phyloP scores from a whole-genome alignment of 257 asterid species.

The Solanum lycopersicoides region DNA sequence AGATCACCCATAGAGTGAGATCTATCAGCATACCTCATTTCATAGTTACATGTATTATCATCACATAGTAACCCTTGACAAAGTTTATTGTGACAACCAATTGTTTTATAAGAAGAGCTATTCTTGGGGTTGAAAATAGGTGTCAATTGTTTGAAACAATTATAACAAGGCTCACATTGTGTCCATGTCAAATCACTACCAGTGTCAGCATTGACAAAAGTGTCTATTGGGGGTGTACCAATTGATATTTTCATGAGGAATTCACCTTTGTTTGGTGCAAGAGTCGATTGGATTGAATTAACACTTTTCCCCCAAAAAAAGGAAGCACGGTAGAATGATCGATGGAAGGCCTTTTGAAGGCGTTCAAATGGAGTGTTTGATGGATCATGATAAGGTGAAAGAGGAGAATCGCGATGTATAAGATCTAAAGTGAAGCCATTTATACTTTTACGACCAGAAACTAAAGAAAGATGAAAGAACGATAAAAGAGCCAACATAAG shows the following conservation, averaged over 20 bases:
- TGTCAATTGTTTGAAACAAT: conserved; percentile 13
- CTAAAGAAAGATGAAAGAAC: not conserved
- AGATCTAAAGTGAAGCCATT: conserved; percentile 40
- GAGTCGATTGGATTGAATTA: not conserved
- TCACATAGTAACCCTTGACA: not conserved
- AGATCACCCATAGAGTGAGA: not conserved
- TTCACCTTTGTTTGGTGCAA: conserved; percentile 1
- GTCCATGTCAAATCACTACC: conserved; percentile 41
- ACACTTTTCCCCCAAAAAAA: not conserved
- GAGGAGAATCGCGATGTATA: conserved; percentile 36
- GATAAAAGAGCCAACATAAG: not conserved
- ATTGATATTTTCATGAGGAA: conserved; percentile 21
- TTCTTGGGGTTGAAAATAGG: conserved; percentile 15
- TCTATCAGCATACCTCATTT: not conserved
- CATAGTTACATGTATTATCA: not conserved
- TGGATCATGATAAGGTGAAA: conserved; percentile 20
- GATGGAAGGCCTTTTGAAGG: conserved; percentile 4
- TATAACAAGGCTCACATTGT: conserved; percentile 31
- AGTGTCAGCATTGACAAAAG: conserved; percentile 22
- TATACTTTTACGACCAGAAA: not conserved
- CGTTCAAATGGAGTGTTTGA: conserved; percentile 11
- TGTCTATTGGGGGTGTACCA: conserved; percentile 24
- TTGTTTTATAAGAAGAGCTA: conserved; percentile 7
- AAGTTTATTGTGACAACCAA: not conserved
- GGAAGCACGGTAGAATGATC: conserved; percentile 32